Percentiles rank a stretch among this genome's conserved stretches.
Conservation (phyloP, 2,329 filamentous ascomycete species). For the Hypoxylon rubiginosum region DNA sequence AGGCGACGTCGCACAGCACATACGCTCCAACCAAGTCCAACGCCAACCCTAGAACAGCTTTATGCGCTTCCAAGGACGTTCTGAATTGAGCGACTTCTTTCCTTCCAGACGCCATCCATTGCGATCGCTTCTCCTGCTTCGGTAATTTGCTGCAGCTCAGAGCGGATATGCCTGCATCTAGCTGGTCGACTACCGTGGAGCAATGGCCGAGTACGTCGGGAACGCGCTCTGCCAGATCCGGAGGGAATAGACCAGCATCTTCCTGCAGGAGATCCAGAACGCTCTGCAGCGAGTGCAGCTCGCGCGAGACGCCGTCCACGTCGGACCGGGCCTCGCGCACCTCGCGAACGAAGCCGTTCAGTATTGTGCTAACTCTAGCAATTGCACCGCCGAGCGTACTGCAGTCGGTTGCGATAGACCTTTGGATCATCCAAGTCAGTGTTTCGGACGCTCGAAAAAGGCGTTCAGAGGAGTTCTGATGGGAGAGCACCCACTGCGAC, state of each 20-base stretch:
- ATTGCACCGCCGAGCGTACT: slow-evolving; percentile 54
- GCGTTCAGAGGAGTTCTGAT: slow-evolving; percentile 30
- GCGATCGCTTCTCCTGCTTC: slow-evolving; percentile 54
- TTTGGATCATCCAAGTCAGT: slow-evolving; percentile 49
- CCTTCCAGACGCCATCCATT: slow-evolving; percentile 55
- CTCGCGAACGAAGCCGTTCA: slow-evolving; percentile 56
- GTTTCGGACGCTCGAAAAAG: slow-evolving; percentile 43
- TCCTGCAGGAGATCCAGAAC: slow-evolving; percentile 57
- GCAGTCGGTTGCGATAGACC: slow-evolving; percentile 57
- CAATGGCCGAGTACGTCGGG: slow-evolving; percentile 55
- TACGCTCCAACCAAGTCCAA: slow-evolving; percentile 59
- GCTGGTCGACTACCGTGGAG: slow-evolving; percentile 53
- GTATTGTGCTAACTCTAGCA: slow-evolving; percentile 50
- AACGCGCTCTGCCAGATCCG: slow-evolving; percentile 53
- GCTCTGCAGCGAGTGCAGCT: slow-evolving; percentile 58
- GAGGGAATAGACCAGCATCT: slow-evolving; percentile 55
- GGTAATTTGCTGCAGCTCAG: slow-evolving; percentile 52
- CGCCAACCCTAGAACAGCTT: slow-evolving; percentile 55
- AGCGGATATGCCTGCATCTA: slow-evolving; percentile 53
- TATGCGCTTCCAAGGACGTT: slow-evolving; percentile 56
- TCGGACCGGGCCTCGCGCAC: slow-evolving; percentile 58
- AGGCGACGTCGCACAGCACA: slow-evolving; percentile 39
- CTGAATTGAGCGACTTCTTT: slow-evolving; percentile 52
- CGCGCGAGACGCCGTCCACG: slow-evolving; percentile 56
- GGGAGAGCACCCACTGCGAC: slow-evolving; percentile 45